Conservation (phyloP, 768 basidiomycete species). For the Coprinellus micaceus region DNA sequence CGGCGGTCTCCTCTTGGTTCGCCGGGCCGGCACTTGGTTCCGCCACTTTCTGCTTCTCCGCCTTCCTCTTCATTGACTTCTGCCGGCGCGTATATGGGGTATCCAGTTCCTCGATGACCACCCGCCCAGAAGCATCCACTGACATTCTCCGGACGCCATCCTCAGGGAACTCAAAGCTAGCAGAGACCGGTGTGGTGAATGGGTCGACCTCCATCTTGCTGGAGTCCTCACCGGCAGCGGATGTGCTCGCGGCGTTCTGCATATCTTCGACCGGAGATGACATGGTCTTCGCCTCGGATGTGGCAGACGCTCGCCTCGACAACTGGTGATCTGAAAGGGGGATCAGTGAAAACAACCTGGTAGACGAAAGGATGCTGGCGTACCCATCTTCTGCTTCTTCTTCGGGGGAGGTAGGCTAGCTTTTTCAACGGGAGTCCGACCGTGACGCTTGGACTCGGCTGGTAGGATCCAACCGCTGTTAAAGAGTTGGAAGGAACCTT, state of each 20-base stretch:
- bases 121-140: conserved; percentile 39
- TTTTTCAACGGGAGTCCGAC: conserved; percentile 44
- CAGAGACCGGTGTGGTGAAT: not conserved
- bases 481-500: conserved; percentile 75
- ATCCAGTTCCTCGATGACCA: conserved; percentile 70
- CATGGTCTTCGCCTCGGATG: conserved; percentile 42
- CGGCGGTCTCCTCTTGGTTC: not conserved
- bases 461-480: conserved; percentile 88
- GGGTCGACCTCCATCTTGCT: conserved; percentile 15
- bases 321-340: conserved; percentile 30
- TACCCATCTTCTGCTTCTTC: conserved; percentile 51
- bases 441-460: conserved; percentile 63
- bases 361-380: conserved; percentile 7
- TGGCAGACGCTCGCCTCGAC: conserved; percentile 42
- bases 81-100: conserved; percentile 64
- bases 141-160: conserved; percentile 23
- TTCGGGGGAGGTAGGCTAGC: conserved; percentile 47
- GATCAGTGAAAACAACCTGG: conserved; percentile 1
- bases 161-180: conserved; percentile 1
- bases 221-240: conserved; percentile 4
- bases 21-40: not conserved
- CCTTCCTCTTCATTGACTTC: conserved; percentile 37
- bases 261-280: conserved; percentile 19
- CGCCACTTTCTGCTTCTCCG: conserved; percentile 9
- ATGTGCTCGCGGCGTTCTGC: not conserved